Base-by-base conservation (phyloP, 2,329 filamentous ascomycete species). In the Ascochyta lentis region DNA sequence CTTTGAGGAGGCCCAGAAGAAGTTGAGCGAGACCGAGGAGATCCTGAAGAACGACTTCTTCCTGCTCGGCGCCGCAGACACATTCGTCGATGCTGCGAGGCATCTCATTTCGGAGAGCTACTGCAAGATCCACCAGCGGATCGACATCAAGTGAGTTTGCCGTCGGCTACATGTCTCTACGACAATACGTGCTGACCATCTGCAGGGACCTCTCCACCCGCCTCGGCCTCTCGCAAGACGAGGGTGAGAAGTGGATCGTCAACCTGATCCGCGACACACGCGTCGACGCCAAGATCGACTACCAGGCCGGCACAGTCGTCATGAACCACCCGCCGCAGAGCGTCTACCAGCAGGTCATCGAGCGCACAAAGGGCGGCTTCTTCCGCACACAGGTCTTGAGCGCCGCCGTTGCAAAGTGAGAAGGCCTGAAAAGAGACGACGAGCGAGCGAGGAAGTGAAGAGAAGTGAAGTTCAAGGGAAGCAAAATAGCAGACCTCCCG, bases 231-330 rank as follows among this genome's bases (percentile, higher is more conserved):
- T 92, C 90, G 75, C 89, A 93, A 70, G 92, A 96, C 74, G 95
- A 98, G 73, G 95, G 95, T 71, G 95, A 99, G 87, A 99, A 99
- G 84, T 99, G 95, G 95, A 99, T 99, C 73, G 95, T 99, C 70
- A 99, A 99, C 83, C 85, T 99, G 63, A 99, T 99, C 80, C 89
- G 95, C 63, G 95, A 99, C 80, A 99, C 95, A 23, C 87, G 93
- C 61, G 90, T 99, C 61, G 95, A 99, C 75, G 95, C 95, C 72
- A 99, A 99, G 87, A 98, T 98, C 76, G 95, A 99, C 81, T 97
- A 96, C 82, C 92, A 98, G 83, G 91, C 96, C 80, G 95, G 95
- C 74, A 98, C 95, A 50, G 95, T 99, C 49, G 88, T 98, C 68
- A 99, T 99, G 94, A 98, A 99, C 83, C 95, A 99, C 81, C 95